Base-by-base conservation (phyloP, 441 rosid species). In the Breynia disticha region DNA sequence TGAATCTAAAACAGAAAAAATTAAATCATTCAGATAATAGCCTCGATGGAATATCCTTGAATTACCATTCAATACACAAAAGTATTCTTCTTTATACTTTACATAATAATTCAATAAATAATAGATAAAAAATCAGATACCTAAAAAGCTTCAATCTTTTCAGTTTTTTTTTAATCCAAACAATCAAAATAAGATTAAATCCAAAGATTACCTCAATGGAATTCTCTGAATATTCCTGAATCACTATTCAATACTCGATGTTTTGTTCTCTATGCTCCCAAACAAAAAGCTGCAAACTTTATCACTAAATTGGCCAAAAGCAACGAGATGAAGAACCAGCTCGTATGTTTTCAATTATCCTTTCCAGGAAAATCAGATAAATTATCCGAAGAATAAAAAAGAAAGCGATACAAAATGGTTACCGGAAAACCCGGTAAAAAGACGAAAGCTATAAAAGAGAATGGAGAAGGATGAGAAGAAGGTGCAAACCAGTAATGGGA, bases 391-490 rank as follows among this genome's bases (percentile, higher is more conserved):
- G 15, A 14, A 39, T 2, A 39, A 18, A 21, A 43, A 37, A 46
- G 11, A 19, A 38, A 17, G 19, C 32, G 11, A 37, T 4, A n/a
- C 16, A 24, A 2, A 24, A 7, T 3, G 32, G 32, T 7, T 24
- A 63, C 65, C 62, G 65, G 69, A 4, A 48, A 48, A 57, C 42
- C 68, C 71, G 62, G 82, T 18, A 45, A 20, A 46, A 52, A 12
- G 18, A 62, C 15, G 20, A 59, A 67, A 67, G 80, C 56, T 82
- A 90, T 78, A 84, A 90, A 45, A 90, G 84, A 39, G 95, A 79
- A 69, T 90, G 97, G 48, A 90, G 90, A 52, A 90, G 69, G 72
- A 86, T 76, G 51, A 86, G 88, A 63, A 86, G 91, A 38, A 79
- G 88, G 47, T 79, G 80, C 42, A 84, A 69, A 28, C 73, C 81